Conservation (phyloP, 1,284 basidiomycete genomes). For the Microbotryomycetes sp. region DNA sequence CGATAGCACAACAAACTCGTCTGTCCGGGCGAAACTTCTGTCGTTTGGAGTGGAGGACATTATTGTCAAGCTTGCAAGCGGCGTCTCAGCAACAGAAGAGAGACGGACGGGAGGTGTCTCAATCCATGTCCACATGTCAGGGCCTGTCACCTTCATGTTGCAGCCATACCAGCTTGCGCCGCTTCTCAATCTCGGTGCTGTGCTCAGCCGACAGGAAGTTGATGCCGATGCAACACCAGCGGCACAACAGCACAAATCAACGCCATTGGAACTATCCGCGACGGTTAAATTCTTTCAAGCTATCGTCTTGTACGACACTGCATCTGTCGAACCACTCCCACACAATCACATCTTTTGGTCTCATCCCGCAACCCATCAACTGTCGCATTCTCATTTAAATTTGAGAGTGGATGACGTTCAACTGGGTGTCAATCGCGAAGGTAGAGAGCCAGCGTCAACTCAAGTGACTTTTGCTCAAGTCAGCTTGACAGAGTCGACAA, state of each 20-base stretch:
- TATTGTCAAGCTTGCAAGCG: background rate
- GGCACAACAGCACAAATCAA: background rate
- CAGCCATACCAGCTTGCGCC: background rate
- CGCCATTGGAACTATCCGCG: background rate
- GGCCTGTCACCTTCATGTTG: background rate
- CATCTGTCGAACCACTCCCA: background rate
- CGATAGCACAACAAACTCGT: constrained; percentile 24
- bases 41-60: background rate
- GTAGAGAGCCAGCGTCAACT: background rate
- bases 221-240: background rate
- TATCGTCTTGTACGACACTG: background rate
- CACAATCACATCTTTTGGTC: background rate
- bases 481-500: background rate
- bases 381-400: background rate
- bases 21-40: background rate
- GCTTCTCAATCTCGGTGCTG: background rate
- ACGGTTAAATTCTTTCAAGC: background rate
- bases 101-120: background rate
- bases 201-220: background rate
- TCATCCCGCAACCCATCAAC: background rate
- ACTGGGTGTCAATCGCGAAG: background rate
- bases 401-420: background rate
- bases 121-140: background rate
- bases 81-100: background rate
- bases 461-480: background rate